These are phyloP conservation scores for Aspergillus sp. DNA, from an alignment of 2,329 filamentous ascomycete genomes.

Conservation along the genomic window DNA sequence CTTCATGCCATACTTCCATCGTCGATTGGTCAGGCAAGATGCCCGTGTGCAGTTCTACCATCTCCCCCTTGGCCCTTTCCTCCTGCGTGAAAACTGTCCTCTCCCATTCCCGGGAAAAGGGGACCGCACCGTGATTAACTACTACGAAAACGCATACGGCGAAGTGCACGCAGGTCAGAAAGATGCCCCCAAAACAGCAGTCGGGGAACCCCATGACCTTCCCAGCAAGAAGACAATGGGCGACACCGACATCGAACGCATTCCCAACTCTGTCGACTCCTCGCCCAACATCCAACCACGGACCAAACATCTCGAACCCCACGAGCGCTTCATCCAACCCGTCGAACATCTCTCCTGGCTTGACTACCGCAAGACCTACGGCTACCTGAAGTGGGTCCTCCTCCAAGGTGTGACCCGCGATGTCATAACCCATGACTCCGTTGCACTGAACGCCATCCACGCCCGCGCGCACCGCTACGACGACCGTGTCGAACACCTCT, in stretches of 20 bases:
- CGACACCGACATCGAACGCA: conserved; percentile 8
- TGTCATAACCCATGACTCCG: conserved; percentile 34
- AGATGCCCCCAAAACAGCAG: not conserved
- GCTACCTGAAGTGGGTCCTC: conserved; percentile 38
- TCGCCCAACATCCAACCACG: conserved; percentile 14
- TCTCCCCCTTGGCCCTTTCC: conserved; percentile 34
- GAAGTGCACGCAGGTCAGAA: conserved; percentile 15
- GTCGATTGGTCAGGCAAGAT: conserved; percentile 19
- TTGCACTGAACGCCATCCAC: conserved; percentile 32
- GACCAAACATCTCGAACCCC: conserved; percentile 12
- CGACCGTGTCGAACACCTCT: conserved; percentile 42
- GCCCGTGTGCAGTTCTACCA: conserved; percentile 17
- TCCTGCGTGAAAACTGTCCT: conserved; percentile 30
- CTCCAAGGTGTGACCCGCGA: conserved; percentile 39
- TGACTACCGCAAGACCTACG: conserved; percentile 21
- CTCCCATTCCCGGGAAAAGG: conserved; percentile 35
- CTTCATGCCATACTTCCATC: conserved; percentile 21
- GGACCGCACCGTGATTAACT: conserved; percentile 30
- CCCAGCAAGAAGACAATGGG: conserved; percentile 7
- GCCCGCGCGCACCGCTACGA: conserved; percentile 38
- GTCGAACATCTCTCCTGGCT: conserved; percentile 10
- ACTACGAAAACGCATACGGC: conserved; percentile 31
- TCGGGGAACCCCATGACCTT: conserved; percentile 2
- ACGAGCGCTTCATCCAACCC: conserved; percentile 19
- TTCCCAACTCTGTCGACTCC: conserved; percentile 7